Evolutionary conservation across 2,329 filamentous ascomycete species (phyloP), one percentile per base, ranked within the genome.

Genomic region (Penicillium olsonii): DNA sequence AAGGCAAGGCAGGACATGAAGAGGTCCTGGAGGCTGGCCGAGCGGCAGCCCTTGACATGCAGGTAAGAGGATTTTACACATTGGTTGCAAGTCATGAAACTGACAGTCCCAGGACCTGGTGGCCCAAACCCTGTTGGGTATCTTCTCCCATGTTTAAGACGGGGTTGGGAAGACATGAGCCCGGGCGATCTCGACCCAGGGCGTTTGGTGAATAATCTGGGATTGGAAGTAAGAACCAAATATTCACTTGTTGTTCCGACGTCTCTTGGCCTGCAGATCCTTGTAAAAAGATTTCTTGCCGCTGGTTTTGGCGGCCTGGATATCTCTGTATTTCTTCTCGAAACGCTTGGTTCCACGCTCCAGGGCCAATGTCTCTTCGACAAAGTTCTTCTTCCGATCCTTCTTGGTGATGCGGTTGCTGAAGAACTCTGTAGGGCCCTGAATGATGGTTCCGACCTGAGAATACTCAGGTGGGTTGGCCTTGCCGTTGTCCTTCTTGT

Each of bases 211-310:
- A 29, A 26, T 12, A 34, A 26, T 37, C 35, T 35, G 18, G 17
- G 19, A 41, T 15, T 11, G 8, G 20, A 34, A 40, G 31, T 19
- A 41, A 26, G 42, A 2, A 40, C 34, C 9, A 20, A 37, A 18
- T 15, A 33, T 42, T 64, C 54, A 65, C 53, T 60, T 66, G 22
- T 54, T 59, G 43, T 60, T 60, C 26, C 51, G 51, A 37, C 64
- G 68, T 52, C 83, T 75, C 68, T 83, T 80, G 42, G 77, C 77
- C 66, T 88, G 83, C 58, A 96, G 71, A 48, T 85, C 87, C 67
- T 92, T 92, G 78, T 96, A 97, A 63, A 89, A 87, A 0, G 82
- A 85, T 73, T 92, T 96, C 76, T 90, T 95, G 44, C 94, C 94
- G 62, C 89, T 95, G 19, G 81, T 83, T 74, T 95, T 97, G 54